Evolutionary conservation across 352 stramenopile genomes (phyloP), one percentile per base, ranked within the genome.

Genomic region (Nothophytophthora sp.): DNA sequence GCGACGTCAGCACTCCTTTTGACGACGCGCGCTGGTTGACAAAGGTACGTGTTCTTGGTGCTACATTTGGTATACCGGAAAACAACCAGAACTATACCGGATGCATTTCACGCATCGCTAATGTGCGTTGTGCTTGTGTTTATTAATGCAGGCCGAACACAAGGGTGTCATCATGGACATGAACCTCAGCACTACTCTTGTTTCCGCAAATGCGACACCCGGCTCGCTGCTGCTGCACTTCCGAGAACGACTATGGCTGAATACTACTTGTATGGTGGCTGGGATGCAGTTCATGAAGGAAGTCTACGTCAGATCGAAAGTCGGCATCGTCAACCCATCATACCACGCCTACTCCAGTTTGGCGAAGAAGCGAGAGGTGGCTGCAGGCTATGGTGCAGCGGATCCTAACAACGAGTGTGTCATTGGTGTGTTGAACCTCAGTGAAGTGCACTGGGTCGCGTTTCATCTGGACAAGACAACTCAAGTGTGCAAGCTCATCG

Each of bases 171-270:
- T 53, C 5, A 34, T 46, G 10, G 35, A n/a, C 11, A 24, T 60
- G 12, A 47, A 52, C 20, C 43, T 60, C 16, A 30, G 42, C 12
- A 33, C 25, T 6, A n/a, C 4, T 34, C 24, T 18, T n/a, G 8
- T 38, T 16, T 9, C 11, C 20, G 19, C 15, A 24, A 49, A 49
- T n/a, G n/a, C 15, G 13, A 32, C 42, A 6, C 34, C 20, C 1
- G 36, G 37, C 18, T 42, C 34, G 34, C 38, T 32, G 6, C 9
- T 60, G 2, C 12, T 53, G 12, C 35, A 53, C 13, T 60, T 51
- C 6, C 32, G 44, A 2, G 30, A 62, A 11, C 38, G 45, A 38
- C 16, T 55, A 15, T 55, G 37, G 53, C 25, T 62, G 1, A 29
- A 62, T 15, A 39, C 28, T 1, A 47, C 44, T 0, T 62, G 24